A percentile compares a stretch with the other conserved stretches of the same genome.
phyloP scores from a whole-genome alignment of 2,329 filamentous ascomycete genomes.

The Helotiales sp. region DNA sequence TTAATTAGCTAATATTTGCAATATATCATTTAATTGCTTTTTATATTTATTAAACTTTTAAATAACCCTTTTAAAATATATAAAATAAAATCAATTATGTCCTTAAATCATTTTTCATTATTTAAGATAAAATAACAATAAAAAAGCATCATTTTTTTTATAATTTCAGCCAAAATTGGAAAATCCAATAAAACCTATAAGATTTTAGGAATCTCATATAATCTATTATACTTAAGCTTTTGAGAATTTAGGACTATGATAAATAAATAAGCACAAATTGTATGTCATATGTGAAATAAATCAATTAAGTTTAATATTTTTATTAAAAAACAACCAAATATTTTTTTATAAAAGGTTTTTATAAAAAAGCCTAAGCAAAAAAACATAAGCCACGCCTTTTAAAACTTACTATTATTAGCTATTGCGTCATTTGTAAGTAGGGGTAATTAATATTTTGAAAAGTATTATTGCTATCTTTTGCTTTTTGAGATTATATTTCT shows the following conservation, averaged over 20 bases:
- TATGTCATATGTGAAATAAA: background rate
- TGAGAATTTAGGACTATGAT: background rate
- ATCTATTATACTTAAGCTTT: background rate
- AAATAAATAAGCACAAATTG: background rate
- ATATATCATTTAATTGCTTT: background rate
- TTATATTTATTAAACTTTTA: background rate
- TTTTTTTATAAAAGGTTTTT: background rate
- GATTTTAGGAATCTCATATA: background rate
- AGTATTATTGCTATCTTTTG: background rate
- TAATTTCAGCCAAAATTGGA: constrained; percentile 21
- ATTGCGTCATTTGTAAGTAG: background rate
- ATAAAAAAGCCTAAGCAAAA: background rate
- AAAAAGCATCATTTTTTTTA: constrained; percentile 25
- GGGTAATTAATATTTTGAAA: background rate
- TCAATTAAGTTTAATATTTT: background rate
- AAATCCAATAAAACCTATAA: constrained; percentile 21
- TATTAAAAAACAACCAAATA: background rate
- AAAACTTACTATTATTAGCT: background rate
- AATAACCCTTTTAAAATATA: constrained; percentile 16
- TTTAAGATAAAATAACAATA: constrained; percentile 18
- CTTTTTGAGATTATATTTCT: background rate
- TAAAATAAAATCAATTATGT: constrained; percentile 20
- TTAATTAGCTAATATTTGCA: constrained; percentile 14
- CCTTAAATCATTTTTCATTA: constrained; percentile 14
- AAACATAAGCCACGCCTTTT: background rate